phyloP scores from a whole-genome alignment of 148 eudicot genomes.

The Camellia granthamiana region DNA sequence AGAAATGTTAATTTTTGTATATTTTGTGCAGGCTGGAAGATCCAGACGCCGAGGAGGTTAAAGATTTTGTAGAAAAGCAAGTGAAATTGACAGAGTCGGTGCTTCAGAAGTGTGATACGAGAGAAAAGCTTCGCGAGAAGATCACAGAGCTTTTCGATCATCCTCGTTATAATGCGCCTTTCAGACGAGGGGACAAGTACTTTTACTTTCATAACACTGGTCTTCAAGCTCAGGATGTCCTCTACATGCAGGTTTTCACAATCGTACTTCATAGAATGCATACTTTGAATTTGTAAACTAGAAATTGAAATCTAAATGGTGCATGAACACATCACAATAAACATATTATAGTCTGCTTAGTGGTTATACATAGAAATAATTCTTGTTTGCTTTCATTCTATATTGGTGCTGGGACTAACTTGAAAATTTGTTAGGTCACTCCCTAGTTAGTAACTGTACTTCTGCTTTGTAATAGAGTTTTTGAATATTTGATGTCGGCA shows the following conservation, averaged over 20 bases:
- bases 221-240: constrained; percentile 69
- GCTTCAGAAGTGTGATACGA: constrained; percentile 61
- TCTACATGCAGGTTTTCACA: constrained; percentile 63
- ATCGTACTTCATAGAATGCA: neutral
- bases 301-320: neutral
- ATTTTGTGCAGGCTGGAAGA: constrained; percentile 67
- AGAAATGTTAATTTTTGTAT: neutral
- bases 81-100: constrained; percentile 64
- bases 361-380: neutral
- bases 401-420: neutral
- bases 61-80: constrained; percentile 68
- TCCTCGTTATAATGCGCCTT: constrained; percentile 67
- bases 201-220: constrained; percentile 88
- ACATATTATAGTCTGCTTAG: neutral
- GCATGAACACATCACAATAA: neutral
- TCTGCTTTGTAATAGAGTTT: neutral
- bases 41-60: constrained; percentile 78
- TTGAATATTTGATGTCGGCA: neutral
- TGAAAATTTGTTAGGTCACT: neutral
- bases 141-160: constrained; percentile 59
- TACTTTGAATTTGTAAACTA: too few species aligned
- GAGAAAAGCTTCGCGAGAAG: constrained; percentile 56
- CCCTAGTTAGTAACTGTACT: neutral
- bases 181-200: constrained; percentile 58
- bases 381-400: neutral